A percentile compares a stretch with the other conserved stretches of the same genome.
Conservation (phyloP, 352 stramenopile genomes). For the Pythium dissotocum region DNA sequence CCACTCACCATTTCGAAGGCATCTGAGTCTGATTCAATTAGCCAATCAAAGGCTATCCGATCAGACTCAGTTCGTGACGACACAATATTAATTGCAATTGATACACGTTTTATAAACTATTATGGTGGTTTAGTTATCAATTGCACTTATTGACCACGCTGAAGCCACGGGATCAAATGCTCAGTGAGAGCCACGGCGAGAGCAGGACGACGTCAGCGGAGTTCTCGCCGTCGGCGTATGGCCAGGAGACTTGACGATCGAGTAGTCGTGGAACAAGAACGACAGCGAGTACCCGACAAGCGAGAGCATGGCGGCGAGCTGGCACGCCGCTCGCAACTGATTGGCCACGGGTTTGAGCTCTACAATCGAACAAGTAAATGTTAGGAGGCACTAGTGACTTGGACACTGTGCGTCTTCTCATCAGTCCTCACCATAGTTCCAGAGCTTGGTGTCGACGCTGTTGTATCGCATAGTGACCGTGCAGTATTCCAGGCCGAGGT, state of each 20-base stretch:
- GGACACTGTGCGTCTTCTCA: too few species aligned
- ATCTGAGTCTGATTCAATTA: too few species aligned
- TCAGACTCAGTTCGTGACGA: too few species aligned
- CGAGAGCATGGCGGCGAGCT: constrained; percentile 50
- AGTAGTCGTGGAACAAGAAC: constrained; percentile 47
- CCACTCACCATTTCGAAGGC: too few species aligned
- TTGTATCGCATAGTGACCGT: constrained; percentile 26
- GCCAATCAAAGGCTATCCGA: too few species aligned
- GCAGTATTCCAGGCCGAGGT: constrained; percentile 31
- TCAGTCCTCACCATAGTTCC: constrained; percentile 30
- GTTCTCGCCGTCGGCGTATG: constrained; percentile 9
- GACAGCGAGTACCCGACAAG: constrained; percentile 59
- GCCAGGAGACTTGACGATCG: constrained; percentile 11
- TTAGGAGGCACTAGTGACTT: too few species aligned
- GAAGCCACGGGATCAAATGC: neutral
- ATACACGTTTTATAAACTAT: too few species aligned
- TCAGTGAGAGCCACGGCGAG: constrained; percentile 1
- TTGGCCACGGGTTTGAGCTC: constrained; percentile 38
- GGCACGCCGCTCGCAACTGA: constrained; percentile 50
- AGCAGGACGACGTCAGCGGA: constrained; percentile 8
- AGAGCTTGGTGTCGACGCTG: constrained; percentile 29
- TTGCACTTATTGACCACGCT: too few species aligned
- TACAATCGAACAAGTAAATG: neutral
- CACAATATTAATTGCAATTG: too few species aligned
- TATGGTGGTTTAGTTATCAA: too few species aligned